phyloP scores from a whole-genome alignment of 306 rosid species.

The Pyrus communis region DNA sequence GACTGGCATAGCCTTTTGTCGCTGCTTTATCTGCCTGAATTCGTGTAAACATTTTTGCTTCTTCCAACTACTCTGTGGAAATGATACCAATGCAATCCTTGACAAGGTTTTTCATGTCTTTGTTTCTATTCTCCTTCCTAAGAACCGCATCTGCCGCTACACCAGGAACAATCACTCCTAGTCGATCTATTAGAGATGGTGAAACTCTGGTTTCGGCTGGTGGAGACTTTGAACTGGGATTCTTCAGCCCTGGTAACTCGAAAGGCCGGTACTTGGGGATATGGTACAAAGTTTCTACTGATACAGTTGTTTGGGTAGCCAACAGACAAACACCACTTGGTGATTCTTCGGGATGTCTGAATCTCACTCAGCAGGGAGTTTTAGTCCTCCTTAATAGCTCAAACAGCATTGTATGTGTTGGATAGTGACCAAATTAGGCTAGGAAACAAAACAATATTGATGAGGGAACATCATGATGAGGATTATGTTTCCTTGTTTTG shows the following conservation, averaged over 20 bases:
- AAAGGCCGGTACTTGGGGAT: slow-evolving; percentile 13
- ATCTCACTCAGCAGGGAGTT: slow-evolving; percentile 4
- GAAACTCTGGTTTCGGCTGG: not conserved
- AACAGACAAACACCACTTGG: slow-evolving; percentile 15
- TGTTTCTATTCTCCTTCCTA: not conserved
- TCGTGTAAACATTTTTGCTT: not conserved
- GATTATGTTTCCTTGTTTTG: no score
- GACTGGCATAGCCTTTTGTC: no score
- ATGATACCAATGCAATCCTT: not conserved
- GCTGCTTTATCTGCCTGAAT: not conserved
- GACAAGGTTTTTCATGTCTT: not conserved
- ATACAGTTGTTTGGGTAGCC: slow-evolving; percentile 10
- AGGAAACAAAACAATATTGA: no score
- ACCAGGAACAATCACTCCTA: not conserved
- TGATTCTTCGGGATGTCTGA: not conserved
- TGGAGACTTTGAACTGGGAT: slow-evolving; percentile 12
- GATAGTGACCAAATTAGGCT: no score
- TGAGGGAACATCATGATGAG: no score
- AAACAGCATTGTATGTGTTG: not conserved
- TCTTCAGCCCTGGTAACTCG: slow-evolving; percentile 1
- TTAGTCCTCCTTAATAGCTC: slow-evolving; percentile 14
- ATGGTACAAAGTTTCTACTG: not conserved
- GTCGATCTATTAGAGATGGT: not conserved
- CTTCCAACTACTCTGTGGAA: not conserved
- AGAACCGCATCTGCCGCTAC: not conserved